phyloP scores from a whole-genome alignment of 2,329 filamentous ascomycete species.

The Ophiobolus disseminans region DNA sequence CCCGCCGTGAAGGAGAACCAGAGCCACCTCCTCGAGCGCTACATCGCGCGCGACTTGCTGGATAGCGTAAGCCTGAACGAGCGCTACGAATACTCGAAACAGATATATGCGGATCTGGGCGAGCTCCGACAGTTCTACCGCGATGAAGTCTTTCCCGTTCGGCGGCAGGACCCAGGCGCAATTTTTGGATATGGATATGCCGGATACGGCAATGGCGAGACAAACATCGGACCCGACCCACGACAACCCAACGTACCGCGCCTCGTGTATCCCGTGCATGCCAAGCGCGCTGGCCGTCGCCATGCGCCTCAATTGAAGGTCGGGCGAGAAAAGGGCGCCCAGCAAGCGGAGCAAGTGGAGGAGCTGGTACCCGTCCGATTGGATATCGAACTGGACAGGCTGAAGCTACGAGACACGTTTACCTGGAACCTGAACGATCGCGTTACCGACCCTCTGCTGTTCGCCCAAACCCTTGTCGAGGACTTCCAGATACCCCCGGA shows the following conservation, averaged over 20 bases:
- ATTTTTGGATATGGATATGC: constrained; percentile 77
- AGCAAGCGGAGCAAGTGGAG: constrained; percentile 91
- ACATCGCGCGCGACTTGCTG: constrained; percentile 69
- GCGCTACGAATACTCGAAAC: constrained; percentile 60
- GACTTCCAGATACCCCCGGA: constrained; percentile 80
- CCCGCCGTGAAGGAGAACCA: constrained; percentile 47
- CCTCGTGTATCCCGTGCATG: constrained; percentile 80
- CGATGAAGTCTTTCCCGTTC: constrained; percentile 63
- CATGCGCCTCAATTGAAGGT: constrained; percentile 76
- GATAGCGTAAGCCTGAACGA: constrained; percentile 63
- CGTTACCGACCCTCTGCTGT: constrained; percentile 77
- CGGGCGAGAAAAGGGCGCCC: constrained; percentile 76
- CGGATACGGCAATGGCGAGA: constrained; percentile 87
- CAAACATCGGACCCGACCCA: constrained; percentile 63
- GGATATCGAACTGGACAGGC: constrained; percentile 94
- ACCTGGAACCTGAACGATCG: constrained; percentile 98
- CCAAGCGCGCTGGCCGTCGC: constrained; percentile 77
- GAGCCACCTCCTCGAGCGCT: constrained; percentile 65
- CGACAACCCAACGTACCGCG: constrained; percentile 57
- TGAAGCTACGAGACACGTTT: constrained; percentile 95
- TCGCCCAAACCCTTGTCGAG: constrained; percentile 88
- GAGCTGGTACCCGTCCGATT: constrained; percentile 89
- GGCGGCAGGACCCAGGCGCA: constrained; percentile 63
- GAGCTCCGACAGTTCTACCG: constrained; percentile 36
- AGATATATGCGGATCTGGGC: constrained; percentile 67